Percentiles rank a stretch among this genome's conserved stretches.
Evolutionary conservation across 176 grass and related monocot genomes (phyloP).

Genomic region (Themeda triandra): DNA sequence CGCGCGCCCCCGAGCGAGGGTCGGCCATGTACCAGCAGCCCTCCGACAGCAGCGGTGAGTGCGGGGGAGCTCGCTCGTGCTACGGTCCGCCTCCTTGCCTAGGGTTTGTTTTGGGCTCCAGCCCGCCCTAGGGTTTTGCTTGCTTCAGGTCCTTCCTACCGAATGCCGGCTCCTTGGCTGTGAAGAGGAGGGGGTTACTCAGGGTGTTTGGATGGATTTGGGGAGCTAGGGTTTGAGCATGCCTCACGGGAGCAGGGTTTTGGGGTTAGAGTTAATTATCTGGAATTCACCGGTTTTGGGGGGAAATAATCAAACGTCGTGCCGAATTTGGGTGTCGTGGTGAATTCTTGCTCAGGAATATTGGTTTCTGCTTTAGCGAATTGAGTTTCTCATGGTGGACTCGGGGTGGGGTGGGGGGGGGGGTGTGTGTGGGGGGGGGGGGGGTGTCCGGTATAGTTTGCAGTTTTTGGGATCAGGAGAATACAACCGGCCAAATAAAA

Average conservation of each 20-base stretch:
- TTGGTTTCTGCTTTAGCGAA: neutral
- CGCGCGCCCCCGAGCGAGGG: neutral
- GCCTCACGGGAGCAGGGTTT: neutral
- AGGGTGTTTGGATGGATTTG: neutral
- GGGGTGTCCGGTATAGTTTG: neutral
- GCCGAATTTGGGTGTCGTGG: neutral
- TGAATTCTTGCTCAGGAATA: neutral
- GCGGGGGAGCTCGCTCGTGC: slow-evolving; percentile 3
- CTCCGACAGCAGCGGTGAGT: slow-evolving; percentile 86
- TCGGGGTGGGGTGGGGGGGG: no score
- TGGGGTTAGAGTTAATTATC: slow-evolving; percentile 1
- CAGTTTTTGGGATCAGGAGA: neutral
- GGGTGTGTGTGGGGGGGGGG: no score
- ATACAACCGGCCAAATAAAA: neutral
- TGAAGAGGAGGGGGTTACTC: neutral
- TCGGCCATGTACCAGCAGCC: slow-evolving; percentile 59
- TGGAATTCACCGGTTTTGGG: neutral
- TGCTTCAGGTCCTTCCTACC: neutral
- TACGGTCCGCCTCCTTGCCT: neutral
- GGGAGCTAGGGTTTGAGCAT: slow-evolving; percentile 26
- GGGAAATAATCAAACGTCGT: neutral
- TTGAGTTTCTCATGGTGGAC: neutral
- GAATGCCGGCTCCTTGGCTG: neutral
- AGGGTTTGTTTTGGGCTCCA: slow-evolving; percentile 18
- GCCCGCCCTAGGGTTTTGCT: slow-evolving; percentile 19